phyloP scores from a whole-genome alignment of 306 rosid genomes.

The Citrullus amarus region DNA sequence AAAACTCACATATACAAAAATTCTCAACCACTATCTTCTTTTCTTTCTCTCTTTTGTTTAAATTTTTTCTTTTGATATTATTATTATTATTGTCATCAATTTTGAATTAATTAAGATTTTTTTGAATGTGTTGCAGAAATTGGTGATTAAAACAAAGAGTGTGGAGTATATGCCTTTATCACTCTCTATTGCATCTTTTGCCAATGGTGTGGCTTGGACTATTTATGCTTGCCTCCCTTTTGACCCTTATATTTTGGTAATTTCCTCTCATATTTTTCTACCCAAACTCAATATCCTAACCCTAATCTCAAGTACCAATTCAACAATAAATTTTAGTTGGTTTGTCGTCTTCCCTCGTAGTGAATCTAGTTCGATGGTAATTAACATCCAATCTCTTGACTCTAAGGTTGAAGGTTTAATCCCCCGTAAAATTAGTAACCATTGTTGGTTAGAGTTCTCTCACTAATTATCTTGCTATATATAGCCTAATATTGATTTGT shows the following conservation, averaged over 20 bases:
- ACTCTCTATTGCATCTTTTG: constrained; percentile 55
- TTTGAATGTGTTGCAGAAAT: constrained; percentile 35
- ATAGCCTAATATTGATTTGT: background rate
- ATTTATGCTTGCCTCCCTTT: constrained; percentile 62
- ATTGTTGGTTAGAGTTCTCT: too few species aligned
- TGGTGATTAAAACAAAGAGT: constrained; percentile 75
- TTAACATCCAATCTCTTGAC: too few species aligned
- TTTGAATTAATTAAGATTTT: background rate
- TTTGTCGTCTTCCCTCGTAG: background rate
- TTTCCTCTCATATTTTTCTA: background rate
- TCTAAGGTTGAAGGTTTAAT: too few species aligned
- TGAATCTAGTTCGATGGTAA: too few species aligned
- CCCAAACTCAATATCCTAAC: background rate
- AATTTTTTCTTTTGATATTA: background rate
- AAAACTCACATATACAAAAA: too few species aligned
- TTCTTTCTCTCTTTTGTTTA: too few species aligned
- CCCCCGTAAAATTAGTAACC: too few species aligned
- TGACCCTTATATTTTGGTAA: constrained; percentile 63
- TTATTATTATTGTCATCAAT: too few species aligned
- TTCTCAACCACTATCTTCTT: too few species aligned
- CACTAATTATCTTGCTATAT: too few species aligned
- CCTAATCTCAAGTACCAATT: background rate
- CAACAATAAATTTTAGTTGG: background rate
- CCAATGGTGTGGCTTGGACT: constrained; percentile 76
- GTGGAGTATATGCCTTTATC: constrained; percentile 80